Percentiles rank a stretch among this genome's conserved stretches.
Conservation (phyloP, 768 basidiomycete species). For the Leccinum arenicola region DNA sequence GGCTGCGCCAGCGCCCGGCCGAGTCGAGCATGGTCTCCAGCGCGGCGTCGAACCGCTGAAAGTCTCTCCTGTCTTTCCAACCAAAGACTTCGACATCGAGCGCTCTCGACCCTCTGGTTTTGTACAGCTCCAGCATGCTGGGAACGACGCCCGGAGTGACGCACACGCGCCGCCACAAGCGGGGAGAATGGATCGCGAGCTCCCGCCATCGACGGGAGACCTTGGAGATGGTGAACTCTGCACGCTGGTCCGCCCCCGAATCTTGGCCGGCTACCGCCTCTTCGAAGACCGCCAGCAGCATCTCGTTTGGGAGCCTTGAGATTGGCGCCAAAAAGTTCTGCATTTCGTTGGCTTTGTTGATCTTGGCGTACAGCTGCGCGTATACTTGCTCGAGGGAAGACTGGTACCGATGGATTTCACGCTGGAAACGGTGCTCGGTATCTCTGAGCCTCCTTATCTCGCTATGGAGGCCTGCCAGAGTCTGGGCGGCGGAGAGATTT, state of each 20-base stretch:
- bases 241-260: conserved; percentile 14
- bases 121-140: conserved; percentile 24
- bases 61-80: conserved; percentile 32
- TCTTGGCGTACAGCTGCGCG: conserved; percentile 10
- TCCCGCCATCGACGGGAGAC: conserved; percentile 34
- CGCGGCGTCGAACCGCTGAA: conserved; percentile 28
- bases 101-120: conserved; percentile 21
- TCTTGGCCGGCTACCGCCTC: conserved; percentile 29
- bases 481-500: conserved; percentile 16
- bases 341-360: conserved; percentile 29
- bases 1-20: conserved; percentile 26
- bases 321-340: conserved; percentile 29
- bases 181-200: conserved; percentile 29
- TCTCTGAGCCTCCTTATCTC: conserved; percentile 20
- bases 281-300: conserved; percentile 30
- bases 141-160: conserved; percentile 21
- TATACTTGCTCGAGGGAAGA: conserved; percentile 18
- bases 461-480: conserved; percentile 16
- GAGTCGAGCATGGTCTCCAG: conserved; percentile 28
- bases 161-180: conserved; percentile 29
- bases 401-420: conserved; percentile 14
- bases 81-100: conserved; percentile 29
- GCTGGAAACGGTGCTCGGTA: conserved; percentile 13
- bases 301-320: conserved; percentile 31
- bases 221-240: conserved; percentile 26